Conservation (phyloP, 1,284 basidiomycete species). For the Ganoderma leucocontextum region DNA sequence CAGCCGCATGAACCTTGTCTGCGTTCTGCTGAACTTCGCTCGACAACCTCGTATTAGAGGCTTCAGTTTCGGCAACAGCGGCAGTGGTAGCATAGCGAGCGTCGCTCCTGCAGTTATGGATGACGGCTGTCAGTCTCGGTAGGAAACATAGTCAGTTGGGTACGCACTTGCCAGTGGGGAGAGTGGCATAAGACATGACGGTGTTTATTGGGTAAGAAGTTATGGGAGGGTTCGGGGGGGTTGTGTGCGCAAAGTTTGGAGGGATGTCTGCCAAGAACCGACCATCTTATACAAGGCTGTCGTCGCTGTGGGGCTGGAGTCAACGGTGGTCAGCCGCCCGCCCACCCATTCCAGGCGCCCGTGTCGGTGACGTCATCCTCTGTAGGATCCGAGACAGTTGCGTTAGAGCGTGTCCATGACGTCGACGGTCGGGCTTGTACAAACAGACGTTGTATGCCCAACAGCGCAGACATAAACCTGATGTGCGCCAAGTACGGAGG, state of each 20-base stretch:
- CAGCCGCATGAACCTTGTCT: conserved; percentile 52
- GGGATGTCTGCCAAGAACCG: neutral
- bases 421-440: conserved; percentile 11
- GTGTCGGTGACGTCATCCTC: conserved; percentile 27
- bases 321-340: neutral
- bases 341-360: neutral
- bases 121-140: neutral
- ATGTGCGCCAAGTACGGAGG: neutral
- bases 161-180: conserved; percentile 28
- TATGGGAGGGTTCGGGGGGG: neutral
- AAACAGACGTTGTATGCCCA: conserved; percentile 3
- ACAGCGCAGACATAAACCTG: conserved; percentile 8
- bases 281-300: neutral
- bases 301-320: neutral
- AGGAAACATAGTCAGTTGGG: neutral
- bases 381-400: too few species aligned
- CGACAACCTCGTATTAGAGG: conserved; percentile 51
- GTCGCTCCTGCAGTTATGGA: conserved; percentile 31
- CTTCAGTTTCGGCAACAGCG: conserved; percentile 56
- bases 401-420: too few species aligned
- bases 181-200: conserved; percentile 36
- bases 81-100: conserved; percentile 58
- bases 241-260: neutral
- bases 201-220: neutral
- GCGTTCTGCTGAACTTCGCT: conserved; percentile 54